Evolutionary conservation across 73 alveolate genomes (phyloP), one percentile per base, ranked within the genome.

Genomic region (Symbiodinium natans): DNA sequence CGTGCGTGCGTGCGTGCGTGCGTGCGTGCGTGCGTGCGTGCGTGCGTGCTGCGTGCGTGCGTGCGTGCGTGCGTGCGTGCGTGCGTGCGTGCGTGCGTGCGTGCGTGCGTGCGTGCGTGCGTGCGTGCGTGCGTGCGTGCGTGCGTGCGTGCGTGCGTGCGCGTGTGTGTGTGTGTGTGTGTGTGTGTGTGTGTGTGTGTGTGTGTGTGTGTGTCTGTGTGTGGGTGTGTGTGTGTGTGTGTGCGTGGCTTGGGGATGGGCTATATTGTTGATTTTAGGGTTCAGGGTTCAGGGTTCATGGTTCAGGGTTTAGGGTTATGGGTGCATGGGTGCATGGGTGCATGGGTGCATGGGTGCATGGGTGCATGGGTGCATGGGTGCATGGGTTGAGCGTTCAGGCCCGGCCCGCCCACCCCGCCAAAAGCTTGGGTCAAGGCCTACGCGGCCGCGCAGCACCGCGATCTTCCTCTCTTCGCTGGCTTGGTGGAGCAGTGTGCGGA

Each of bases 371-470:
- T n/a, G n/a, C n/a, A n/a, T n/a, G n/a, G n/a, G n/a, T n/a, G n/a
- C n/a, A n/a, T n/a, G n/a, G n/a, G n/a, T n/a, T n/a, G n/a, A n/a
- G n/a, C n/a, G n/a, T n/a, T n/a, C n/a, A n/a, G n/a, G n/a, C n/a
- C n/a, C n/a, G n/a, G n/a, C n/a, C n/a, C n/a, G n/a, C n/a, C n/a
- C n/a, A n/a, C n/a, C n/a, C n/a, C n/a, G n/a, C n/a, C n/a, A n/a
- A n/a, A n/a, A n/a, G n/a, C n/a, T n/a, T n/a, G n/a, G n/a, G 36
- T 29, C 77, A 8, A 90, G 97, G 97, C 97, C 40, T 90, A 41
- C 29, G 97, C 97, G 21, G 42, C 97, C 15, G 97, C 97, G 34
- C 97, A 90, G 39, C 97, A 90, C 17, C 97, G 97, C 6, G 97
- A 90, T 31, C 33, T 90, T 34, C 97, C 97, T 13, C 82, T 90